phyloP scores from a whole-genome alignment of 148 eudicot species.

The Amaranthus palmeri region DNA sequence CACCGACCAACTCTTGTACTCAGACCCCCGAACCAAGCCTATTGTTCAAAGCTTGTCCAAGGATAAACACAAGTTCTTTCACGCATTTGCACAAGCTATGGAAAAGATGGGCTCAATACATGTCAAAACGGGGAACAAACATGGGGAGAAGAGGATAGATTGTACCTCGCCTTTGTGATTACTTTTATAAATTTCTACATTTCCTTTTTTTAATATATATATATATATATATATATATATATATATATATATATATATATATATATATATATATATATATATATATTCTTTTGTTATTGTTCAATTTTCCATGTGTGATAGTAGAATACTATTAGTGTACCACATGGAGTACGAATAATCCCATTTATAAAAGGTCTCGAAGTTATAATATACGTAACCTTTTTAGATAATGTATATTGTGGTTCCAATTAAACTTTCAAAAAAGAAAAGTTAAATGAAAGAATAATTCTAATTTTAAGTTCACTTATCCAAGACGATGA shows the following conservation, averaged over 20 bases:
- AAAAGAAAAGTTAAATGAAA: no score
- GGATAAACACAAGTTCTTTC: conserved; percentile 58
- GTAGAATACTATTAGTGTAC: no score
- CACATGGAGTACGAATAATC: no score
- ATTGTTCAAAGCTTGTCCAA: conserved; percentile 54
- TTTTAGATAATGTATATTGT: no score
- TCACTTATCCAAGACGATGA: no score
- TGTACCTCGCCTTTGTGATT: conserved; percentile 48
- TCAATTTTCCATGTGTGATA: no score
- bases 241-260: background rate
- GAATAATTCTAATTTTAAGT: no score
- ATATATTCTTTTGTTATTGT: no score
- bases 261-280: background rate
- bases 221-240: no score
- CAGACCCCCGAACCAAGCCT: conserved; percentile 60
- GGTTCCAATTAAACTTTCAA: no score
- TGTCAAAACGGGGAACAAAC: conserved; percentile 64
- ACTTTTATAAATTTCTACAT: background rate
- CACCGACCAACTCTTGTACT: conserved; percentile 62
- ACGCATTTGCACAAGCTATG: conserved; percentile 66
- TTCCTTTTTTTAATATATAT: background rate
- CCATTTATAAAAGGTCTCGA: no score
- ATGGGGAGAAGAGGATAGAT: conserved; percentile 69
- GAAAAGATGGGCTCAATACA: conserved; percentile 78
- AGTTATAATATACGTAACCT: no score